A percentile compares a stretch with the other conserved stretches of the same genome.
Evolutionary conservation across 345 rosid species (phyloP).

Genomic region (Pistacia atlantica): DNA sequence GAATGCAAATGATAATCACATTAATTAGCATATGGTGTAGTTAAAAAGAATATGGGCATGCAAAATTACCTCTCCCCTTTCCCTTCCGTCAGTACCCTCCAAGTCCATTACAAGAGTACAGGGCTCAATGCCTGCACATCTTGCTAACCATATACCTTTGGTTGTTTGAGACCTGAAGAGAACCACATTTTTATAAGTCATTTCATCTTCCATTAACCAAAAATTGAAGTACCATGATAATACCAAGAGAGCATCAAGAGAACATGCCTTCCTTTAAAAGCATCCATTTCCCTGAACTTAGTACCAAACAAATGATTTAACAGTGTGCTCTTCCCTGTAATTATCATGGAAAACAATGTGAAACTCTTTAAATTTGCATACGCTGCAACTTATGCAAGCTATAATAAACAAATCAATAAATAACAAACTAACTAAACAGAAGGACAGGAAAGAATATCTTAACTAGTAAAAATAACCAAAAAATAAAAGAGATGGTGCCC

Average conservation of each 20-base stretch:
- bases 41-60: neutral
- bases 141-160: constrained; percentile 96
- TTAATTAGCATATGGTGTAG: constrained; percentile 1
- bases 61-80: constrained; percentile 90
- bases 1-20: neutral
- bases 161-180: constrained; percentile 90
- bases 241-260: constrained; percentile 29
- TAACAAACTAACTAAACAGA: neutral
- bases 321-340: constrained; percentile 95
- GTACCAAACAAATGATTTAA: constrained; percentile 87
- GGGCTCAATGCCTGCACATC: constrained; percentile 88
- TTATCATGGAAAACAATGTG: constrained; percentile 29
- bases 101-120: constrained; percentile 95
- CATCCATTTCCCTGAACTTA: constrained; percentile 98
- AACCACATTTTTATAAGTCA: constrained; percentile 11
- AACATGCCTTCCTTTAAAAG: constrained; percentile 90
- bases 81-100: constrained; percentile 99
- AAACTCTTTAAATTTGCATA: constrained; percentile 20
- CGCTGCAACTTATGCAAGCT: neutral
- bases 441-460: neutral
- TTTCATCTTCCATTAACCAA: constrained; percentile 22
- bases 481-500: neutral
- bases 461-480: neutral
- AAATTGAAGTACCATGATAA: constrained; percentile 10
- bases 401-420: neutral